Evolutionary conservation across 192 early-diverging fungal species (phyloP), one percentile per base, ranked within the genome.

Genomic region (Powellomyces hirtus): DNA sequence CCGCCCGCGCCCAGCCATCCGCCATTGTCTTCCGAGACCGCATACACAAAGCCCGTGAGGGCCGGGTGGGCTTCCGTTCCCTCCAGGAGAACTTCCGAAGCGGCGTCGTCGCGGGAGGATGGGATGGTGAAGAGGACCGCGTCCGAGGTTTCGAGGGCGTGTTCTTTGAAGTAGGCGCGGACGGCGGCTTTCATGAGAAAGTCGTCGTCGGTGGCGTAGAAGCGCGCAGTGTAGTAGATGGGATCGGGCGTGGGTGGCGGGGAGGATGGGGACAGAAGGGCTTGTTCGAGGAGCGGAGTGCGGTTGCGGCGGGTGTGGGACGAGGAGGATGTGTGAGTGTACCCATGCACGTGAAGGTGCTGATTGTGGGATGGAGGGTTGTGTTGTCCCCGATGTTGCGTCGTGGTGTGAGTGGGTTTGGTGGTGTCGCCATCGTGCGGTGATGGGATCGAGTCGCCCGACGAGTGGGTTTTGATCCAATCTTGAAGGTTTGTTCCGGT

Each of bases 161-260:
- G 81, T 20, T 62, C 53, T 57, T 85, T 87, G 62, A 90, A 90
- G 38, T 75, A 78, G 16, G 86, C 76, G 46, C 89, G 75, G 20
- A 88, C 73, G 0, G 72, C 24, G 1, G 89, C 72, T 22, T 88
- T 79, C 75, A 90, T 81, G 4, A 90, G 68, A 35, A 87, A 90
- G 62, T 90, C 89, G 73, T 90, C 89, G 71, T 90, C 89, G 36
- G 87, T 80, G 27, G 77, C 73, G 70, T 83, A 89, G 64, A 60
- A 82, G 13, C 61, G 44, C 40, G 70, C 70, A 24, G 42, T 36
- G 42, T 59, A 71, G 27, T 69, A 69, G 13, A 50, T 51, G 29
- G 62, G 42, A 10, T 46, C 45, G 16, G 64, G 49, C 16, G 46
- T 33, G 14, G 35, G 16, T 56, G 53, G 53, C 36, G 59, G 59